phyloP scores from a whole-genome alignment of 768 basidiomycete genomes.

The Mycena floridula region DNA sequence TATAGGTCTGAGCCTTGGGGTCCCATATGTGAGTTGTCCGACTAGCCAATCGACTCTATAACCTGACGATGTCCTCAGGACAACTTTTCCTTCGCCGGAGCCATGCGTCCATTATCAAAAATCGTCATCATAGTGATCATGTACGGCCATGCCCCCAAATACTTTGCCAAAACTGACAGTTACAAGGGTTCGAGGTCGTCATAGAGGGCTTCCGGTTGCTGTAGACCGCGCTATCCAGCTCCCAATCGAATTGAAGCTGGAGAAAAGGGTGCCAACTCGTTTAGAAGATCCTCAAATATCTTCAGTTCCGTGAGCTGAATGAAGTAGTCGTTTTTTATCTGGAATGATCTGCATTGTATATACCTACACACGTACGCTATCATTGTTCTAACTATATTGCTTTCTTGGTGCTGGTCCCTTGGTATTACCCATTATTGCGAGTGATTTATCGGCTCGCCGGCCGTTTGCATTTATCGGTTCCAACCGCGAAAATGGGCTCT shows the following conservation, averaged over 20 bases:
- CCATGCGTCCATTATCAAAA: constrained; percentile 61
- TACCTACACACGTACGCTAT: no score
- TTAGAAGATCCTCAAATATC: no score
- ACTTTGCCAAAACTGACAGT: background rate
- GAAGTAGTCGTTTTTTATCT: no score
- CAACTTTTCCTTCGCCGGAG: constrained; percentile 59
- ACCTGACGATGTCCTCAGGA: constrained; percentile 25
- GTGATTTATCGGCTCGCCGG: no score
- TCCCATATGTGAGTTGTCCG: constrained; percentile 32
- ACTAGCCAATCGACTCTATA: constrained; percentile 54
- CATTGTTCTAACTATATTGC: no score
- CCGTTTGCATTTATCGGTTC: no score
- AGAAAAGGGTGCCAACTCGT: no score
- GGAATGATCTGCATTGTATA: no score
- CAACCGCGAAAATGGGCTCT: no score
- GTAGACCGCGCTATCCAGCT: constrained; percentile 47
- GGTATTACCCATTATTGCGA: no score
- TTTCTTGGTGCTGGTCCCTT: no score
- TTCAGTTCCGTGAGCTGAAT: no score
- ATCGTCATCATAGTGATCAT: constrained; percentile 68
- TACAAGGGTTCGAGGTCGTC: constrained; percentile 58
- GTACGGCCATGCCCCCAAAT: constrained; percentile 24
- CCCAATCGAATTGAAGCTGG: constrained; percentile 14
- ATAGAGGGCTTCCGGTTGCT: constrained; percentile 64
- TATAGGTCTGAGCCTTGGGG: constrained; percentile 65